These are phyloP conservation scores for Lachancea lanzarotensis DNA, from an alignment of 805 yeast species.

Conservation along the genomic window DNA sequence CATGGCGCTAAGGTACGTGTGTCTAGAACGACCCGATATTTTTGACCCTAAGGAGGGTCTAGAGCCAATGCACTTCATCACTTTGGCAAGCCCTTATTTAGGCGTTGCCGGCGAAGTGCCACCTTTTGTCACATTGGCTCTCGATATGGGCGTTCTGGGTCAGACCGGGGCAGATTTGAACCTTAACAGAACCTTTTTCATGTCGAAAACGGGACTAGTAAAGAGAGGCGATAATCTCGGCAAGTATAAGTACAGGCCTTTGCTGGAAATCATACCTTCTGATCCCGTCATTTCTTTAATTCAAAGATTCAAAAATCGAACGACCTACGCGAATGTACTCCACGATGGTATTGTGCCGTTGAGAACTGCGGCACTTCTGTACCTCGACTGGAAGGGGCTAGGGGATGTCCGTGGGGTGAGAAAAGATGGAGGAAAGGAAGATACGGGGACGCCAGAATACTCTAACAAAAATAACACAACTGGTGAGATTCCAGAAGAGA, in stretches of 20 bases:
- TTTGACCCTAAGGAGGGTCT: constrained; percentile 42
- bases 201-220: constrained; percentile 24
- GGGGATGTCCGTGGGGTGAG: constrained; percentile 41
- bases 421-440: constrained; percentile 8
- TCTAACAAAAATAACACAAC: constrained; percentile 6
- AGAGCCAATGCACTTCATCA: constrained; percentile 70
- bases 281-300: constrained; percentile 64
- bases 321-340: constrained; percentile 81
- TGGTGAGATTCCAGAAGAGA: constrained; percentile 26
- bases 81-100: constrained; percentile 81
- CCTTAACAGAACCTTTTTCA: constrained; percentile 39
- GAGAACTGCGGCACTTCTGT: constrained; percentile 79
- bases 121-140: constrained; percentile 69
- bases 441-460: constrained; percentile 3
- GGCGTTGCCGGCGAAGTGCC: constrained; percentile 91
- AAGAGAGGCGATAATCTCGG: constrained; percentile 10
- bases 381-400: constrained; percentile 77
- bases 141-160: constrained; percentile 87
- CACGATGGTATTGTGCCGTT: constrained; percentile 96
- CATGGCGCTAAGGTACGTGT: constrained; percentile 77
- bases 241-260: constrained; percentile 37
- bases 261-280: constrained; percentile 68
- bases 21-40: constrained; percentile 55
- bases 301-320: constrained; percentile 58
- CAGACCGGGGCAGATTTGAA: constrained; percentile 88